phyloP scores from a whole-genome alignment of 1,284 basidiomycete species.

The Tremellales sp. region DNA sequence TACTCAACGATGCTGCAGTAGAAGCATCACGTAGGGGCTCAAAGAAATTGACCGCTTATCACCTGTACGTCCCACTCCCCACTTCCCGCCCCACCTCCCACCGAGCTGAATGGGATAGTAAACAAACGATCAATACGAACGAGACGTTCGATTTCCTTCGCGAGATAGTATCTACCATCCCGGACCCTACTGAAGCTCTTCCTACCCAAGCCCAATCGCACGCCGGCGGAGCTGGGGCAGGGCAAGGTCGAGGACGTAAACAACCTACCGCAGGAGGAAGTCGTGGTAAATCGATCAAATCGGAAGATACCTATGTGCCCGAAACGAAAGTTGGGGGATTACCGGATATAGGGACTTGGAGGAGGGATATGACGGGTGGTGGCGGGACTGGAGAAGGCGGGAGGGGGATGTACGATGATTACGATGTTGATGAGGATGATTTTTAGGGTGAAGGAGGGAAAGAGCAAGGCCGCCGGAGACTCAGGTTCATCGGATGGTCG shows the following conservation, averaged over 20 bases:
- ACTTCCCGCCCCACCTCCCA: not conserved
- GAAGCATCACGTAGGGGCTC: constrained; percentile 76
- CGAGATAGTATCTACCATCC: constrained; percentile 84
- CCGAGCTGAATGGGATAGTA: constrained; percentile 55
- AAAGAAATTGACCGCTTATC: constrained; percentile 89
- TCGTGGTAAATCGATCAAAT: not conserved
- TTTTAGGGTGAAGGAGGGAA: too few relatives aligned
- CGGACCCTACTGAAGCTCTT: constrained; percentile 64
- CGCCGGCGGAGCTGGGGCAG: not conserved
- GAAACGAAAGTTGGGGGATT: constrained; percentile 1
- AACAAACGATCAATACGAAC: constrained; percentile 84
- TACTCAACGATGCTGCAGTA: constrained; percentile 79
- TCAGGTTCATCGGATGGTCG: too few relatives aligned
- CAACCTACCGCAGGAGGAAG: not conserved
- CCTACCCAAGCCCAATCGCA: not conserved
- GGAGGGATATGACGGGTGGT: constrained; percentile 55
- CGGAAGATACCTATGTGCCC: not conserved
- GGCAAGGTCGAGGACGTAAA: not conserved
- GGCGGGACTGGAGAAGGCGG: constrained; percentile 41
- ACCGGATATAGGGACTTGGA: constrained; percentile 48
- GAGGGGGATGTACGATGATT: constrained; percentile 42
- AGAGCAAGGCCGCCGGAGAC: too few relatives aligned
- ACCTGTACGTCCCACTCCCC: constrained; percentile 62
- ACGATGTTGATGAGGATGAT: constrained; percentile 45
- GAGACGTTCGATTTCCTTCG: constrained; percentile 93